Evolutionary conservation across 106 monocot species (phyloP).

Genomic region (Allium sativum): DNA sequence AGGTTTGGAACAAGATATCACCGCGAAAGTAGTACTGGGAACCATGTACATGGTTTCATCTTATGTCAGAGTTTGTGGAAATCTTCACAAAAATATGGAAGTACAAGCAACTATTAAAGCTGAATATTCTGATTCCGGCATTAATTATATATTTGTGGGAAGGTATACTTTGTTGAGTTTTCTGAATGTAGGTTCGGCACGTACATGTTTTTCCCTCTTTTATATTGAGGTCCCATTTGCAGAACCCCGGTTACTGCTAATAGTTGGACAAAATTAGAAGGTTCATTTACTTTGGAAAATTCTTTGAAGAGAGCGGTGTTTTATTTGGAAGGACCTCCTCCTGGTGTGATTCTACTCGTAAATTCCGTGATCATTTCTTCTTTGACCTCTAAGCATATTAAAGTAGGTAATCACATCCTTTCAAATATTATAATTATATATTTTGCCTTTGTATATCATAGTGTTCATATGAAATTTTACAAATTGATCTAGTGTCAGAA

Average conservation of each 20-base stretch:
- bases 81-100: constrained; percentile 19
- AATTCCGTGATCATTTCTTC: constrained; percentile 32
- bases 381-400: constrained; percentile 13
- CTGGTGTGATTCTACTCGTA: constrained; percentile 51
- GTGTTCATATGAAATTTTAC: background rate
- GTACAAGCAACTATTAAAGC: constrained; percentile 54
- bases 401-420: constrained; percentile 18
- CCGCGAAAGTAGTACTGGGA: constrained; percentile 30
- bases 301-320: constrained; percentile 34
- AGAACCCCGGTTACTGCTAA: constrained; percentile 34
- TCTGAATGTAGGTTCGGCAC: background rate
- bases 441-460: background rate
- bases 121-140: constrained; percentile 32
- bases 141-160: constrained; percentile 36
- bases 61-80: constrained; percentile 51
- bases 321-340: constrained; percentile 63
- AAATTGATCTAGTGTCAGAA: background rate
- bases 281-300: constrained; percentile 43
- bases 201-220: background rate
- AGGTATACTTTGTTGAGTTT: constrained; percentile 33
- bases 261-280: constrained; percentile 55
- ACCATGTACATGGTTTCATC: constrained; percentile 41
- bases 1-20: constrained; percentile 85
- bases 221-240: constrained; percentile 6
- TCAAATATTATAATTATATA: background rate